These are phyloP conservation scores for Botrytis byssoidea DNA, from an alignment of 2,329 filamentous ascomycete genomes.

Conservation along the genomic window DNA sequence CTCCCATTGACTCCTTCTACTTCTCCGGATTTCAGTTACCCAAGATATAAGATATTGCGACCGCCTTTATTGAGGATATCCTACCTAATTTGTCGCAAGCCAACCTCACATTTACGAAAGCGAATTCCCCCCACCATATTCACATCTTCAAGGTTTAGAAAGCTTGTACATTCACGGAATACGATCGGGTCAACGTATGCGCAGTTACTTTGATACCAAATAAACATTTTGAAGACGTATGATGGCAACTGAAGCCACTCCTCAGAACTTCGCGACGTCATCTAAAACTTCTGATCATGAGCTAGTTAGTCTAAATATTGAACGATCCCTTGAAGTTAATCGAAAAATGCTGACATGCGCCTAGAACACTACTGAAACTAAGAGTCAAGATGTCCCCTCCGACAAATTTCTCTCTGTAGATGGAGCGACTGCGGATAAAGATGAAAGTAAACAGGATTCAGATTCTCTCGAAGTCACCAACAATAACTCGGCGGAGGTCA, in stretches of 20 bases:
- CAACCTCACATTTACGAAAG: constrained; percentile 1
- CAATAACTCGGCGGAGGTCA: constrained; percentile 62
- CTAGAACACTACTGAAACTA: constrained; percentile 47
- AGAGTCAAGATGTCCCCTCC: constrained; percentile 48
- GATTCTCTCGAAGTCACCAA: constrained; percentile 58
- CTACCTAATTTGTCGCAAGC: constrained; percentile 5
- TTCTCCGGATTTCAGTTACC: neutral
- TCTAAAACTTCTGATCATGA: constrained; percentile 36
- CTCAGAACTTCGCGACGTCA: constrained; percentile 46
- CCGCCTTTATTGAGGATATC: neutral
- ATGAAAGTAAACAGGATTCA: constrained; percentile 56
- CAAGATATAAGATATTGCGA: constrained; percentile 3
- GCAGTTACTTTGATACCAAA: constrained; percentile 35
- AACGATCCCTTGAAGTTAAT: neutral
- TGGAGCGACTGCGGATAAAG: constrained; percentile 45
- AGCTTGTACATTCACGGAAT: constrained; percentile 25
- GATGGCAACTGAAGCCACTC: constrained; percentile 63
- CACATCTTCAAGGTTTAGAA: constrained; percentile 8
- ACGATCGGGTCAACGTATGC: constrained; percentile 32
- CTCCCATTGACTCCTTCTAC: neutral
- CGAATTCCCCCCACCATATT: constrained; percentile 13
- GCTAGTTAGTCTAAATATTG: constrained; percentile 32
- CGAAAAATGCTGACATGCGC: constrained; percentile 31
- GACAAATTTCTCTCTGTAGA: constrained; percentile 45
- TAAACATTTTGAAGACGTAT: constrained; percentile 51